Evolutionary conservation across 805 yeast species (phyloP).

Genomic region (Nakazawaea holstii): DNA sequence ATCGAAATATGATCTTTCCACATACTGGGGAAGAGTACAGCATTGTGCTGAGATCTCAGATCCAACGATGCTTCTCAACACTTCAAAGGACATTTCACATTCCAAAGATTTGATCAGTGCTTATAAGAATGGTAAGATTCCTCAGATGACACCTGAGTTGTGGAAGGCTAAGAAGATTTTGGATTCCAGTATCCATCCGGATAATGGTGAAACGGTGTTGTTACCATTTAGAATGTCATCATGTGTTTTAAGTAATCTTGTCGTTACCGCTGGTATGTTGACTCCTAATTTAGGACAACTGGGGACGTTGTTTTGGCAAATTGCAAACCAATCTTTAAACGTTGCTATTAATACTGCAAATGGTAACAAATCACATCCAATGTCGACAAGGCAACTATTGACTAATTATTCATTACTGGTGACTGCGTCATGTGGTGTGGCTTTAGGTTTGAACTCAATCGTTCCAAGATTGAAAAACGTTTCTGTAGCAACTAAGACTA

Average conservation of each 20-base stretch:
- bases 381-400: slow-evolving; percentile 70
- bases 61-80: slow-evolving; percentile 81
- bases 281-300: slow-evolving; percentile 87
- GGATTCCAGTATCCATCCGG: slow-evolving; percentile 95
- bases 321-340: slow-evolving; percentile 93
- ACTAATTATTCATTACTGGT: slow-evolving; percentile 86
- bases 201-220: slow-evolving; percentile 87
- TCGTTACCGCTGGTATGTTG: slow-evolving; percentile 96
- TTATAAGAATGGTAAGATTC: slow-evolving; percentile 63
- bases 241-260: slow-evolving; percentile 87
- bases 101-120: slow-evolving; percentile 67
- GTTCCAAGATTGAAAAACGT: slow-evolving; percentile 80
- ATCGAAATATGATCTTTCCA: slow-evolving; percentile 70
- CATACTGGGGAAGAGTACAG: slow-evolving; percentile 91
- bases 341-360: slow-evolving; percentile 97
- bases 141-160: slow-evolving; percentile 67
- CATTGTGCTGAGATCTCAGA: slow-evolving; percentile 93
- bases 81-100: slow-evolving; percentile 51
- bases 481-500: slow-evolving; percentile 62
- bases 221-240: slow-evolving; percentile 97
- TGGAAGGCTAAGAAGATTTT: slow-evolving; percentile 86
- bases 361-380: slow-evolving; percentile 91
- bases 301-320: slow-evolving; percentile 96
- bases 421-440: slow-evolving; percentile 91
- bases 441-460: slow-evolving; percentile 82